Evolutionary conservation across 768 basidiomycete species (phyloP), one percentile per base, ranked within the genome.

Genomic region (Chiua virens): DNA sequence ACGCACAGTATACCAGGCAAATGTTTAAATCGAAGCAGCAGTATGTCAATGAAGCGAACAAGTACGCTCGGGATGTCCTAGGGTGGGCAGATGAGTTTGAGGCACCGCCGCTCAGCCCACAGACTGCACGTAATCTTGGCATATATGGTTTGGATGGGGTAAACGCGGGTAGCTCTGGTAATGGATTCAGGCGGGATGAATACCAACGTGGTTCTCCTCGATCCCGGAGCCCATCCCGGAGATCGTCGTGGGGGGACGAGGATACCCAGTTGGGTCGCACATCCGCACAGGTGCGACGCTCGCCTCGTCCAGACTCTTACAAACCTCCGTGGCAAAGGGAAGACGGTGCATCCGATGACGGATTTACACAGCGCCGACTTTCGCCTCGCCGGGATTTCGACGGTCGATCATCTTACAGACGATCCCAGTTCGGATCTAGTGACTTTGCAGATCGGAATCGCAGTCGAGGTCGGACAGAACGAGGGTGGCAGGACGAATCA

Each of bases 121-220:
- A 62, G 60, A 73, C 75, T 9, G 73, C 79, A 25, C 78, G 77
- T 36, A 80, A 74, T 70, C 80, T 84, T 72, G 71, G 73, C 6
- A 58, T 83, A 61, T 72, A 66, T 43, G 74, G 75, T 1, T 59
- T 73, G 22, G 52, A 52, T 20, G 66, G 66, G 42, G 56, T 68
- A 34, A 66, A 66, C 17, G 50, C 50, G 13, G 27, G 50, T 18
- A 44, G 45, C 22, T 36, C 30, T 30, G 13, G 30, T 30, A 14
- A 34, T 17, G 34, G 49, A 3, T 36, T 32, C 39, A 49, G 48
- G 25, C 0, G 45, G 38, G 53, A 28, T 37, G 43, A 36, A 27
- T 0, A 35, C 18, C 47, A 49, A 27, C 53, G 43, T 7, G 32
- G 60, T 39, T 51, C 50, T 14, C 40, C 58, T 25, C 39, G 43